Conservation (phyloP, 169 alveolate genomes). For the Eimeria acervulina region DNA sequence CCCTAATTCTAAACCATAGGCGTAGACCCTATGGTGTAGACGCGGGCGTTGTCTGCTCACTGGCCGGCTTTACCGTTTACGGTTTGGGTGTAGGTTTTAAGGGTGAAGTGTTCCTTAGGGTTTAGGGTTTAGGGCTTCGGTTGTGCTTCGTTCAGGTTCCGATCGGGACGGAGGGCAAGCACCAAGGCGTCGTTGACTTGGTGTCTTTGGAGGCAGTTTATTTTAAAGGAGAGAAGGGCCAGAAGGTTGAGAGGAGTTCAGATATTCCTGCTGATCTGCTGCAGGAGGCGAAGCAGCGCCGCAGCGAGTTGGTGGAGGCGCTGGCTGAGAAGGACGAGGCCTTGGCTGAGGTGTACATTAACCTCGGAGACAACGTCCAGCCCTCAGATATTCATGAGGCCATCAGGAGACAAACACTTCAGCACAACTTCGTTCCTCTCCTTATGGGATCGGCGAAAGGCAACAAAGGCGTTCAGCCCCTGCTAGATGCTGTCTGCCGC, state of each 20-base stretch:
- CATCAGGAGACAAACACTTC: constrained; percentile 86
- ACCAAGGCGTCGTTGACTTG: constrained; percentile 95
- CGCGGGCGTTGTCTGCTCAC: not conserved
- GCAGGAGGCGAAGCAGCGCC: constrained; percentile 80
- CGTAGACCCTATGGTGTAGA: not conserved
- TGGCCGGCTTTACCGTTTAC: not conserved
- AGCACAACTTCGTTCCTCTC: constrained; percentile 92
- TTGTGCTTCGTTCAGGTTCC: constrained; percentile 87
- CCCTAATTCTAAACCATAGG: not conserved
- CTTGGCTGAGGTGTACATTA: constrained; percentile 94
- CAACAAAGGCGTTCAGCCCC: constrained; percentile 96
- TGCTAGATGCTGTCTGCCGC: constrained; percentile 96
- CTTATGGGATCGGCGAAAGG: constrained; percentile 97
- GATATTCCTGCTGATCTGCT: constrained; percentile 91
- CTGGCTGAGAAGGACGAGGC: constrained; percentile 97
- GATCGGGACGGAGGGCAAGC: constrained; percentile 91
- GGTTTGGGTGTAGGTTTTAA: not conserved
- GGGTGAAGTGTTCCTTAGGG: not conserved
- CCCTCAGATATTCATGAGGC: constrained; percentile 57
- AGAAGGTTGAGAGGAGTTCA: constrained; percentile 82
- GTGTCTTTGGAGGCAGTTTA: constrained; percentile 90
- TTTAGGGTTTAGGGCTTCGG: not conserved
- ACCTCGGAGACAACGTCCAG: constrained; percentile 69
- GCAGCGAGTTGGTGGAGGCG: constrained; percentile 90
- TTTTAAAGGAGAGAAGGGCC: constrained; percentile 95